Evolutionary conservation across 2,329 filamentous ascomycete species (phyloP), one percentile per base, ranked within the genome.

Genomic region (Cladophialophora chaetospira): DNA sequence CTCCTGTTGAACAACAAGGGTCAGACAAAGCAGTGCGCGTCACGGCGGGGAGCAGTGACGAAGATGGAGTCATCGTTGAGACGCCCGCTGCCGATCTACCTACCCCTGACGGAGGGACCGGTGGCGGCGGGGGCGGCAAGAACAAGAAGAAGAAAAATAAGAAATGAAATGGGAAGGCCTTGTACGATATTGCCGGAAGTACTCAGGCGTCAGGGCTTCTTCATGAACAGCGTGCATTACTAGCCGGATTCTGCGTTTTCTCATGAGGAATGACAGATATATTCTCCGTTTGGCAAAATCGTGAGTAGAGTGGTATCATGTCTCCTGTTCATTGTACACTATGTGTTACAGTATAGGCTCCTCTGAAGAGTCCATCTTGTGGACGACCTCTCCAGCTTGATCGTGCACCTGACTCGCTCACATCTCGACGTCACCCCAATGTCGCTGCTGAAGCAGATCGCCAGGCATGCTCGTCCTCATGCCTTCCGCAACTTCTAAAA

Each of bases 31-130:
- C 76, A 52, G 65, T n/a, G n/a, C n/a, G n/a, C n/a, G n/a, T n/a
- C n/a, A n/a, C 48, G 9, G 35, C 48, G 15, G 48, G 70, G 49
- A 73, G 70, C 36, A 87, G 85, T 69, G 84, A 88, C 68, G 88
- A 91, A 58, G 88, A 92, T 69, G 84, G 85, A 15, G 88, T 96
- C 21, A 75, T 95, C 62, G 89, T 96, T 46, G 89, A 94, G 67
- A 74, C 74, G n/a, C 76, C 77, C 17, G 72, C 73, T 28, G 72
- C 71, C 10, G 67, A 51, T 9, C 5, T 51, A 3, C 15, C 36
- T 1, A 51, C 35, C 15, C 13, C 23, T 19, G 29, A 3, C 4
- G 33, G 26, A 17, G 60, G 35, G 38, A 52, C 57, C 35, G 62
- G 55, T 13, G 62, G 58, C 35, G 60, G 61, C 17, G 60, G 60